These are phyloP conservation scores for Solanum pimpinellifolium DNA, from an alignment of 257 asterid species.

Conservation along the genomic window DNA sequence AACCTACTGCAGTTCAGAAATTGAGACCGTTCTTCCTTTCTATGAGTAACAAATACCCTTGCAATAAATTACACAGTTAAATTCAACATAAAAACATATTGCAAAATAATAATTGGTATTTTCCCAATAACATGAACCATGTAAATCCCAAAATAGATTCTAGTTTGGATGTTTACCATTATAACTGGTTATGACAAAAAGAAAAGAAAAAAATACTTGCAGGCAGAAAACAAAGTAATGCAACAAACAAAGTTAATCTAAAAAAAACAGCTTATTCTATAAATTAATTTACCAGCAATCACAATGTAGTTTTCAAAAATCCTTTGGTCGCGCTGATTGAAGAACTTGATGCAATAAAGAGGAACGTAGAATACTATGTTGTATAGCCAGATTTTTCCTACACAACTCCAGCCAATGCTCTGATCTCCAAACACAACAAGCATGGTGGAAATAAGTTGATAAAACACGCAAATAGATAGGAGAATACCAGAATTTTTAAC, in stretches of 20 bases:
- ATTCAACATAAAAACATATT: background rate
- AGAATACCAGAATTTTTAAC: too few species aligned
- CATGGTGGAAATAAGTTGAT: slow-evolving; percentile 17
- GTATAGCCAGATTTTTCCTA: slow-evolving; percentile 91
- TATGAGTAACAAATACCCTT: background rate
- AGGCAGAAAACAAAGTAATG: background rate
- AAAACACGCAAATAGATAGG: background rate
- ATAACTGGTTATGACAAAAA: background rate
- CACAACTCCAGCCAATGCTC: slow-evolving; percentile 97
- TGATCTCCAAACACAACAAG: slow-evolving; percentile 71
- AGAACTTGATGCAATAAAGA: slow-evolving; percentile 69
- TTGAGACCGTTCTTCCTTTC: background rate
- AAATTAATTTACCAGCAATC: background rate
- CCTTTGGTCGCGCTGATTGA: slow-evolving; percentile 8
- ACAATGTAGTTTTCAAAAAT: background rate
- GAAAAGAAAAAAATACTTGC: background rate
- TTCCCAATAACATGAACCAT: background rate
- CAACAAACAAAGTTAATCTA: background rate
- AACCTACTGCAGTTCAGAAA: background rate
- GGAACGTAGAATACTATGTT: slow-evolving; percentile 66
- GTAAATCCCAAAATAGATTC: background rate
- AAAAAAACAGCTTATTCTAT: background rate
- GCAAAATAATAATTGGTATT: background rate
- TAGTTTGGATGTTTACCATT: background rate
- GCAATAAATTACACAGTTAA: background rate